Evolutionary conservation across 2,329 filamentous ascomycete genomes (phyloP).

Genomic region (Diaporthe ampelina): DNA sequence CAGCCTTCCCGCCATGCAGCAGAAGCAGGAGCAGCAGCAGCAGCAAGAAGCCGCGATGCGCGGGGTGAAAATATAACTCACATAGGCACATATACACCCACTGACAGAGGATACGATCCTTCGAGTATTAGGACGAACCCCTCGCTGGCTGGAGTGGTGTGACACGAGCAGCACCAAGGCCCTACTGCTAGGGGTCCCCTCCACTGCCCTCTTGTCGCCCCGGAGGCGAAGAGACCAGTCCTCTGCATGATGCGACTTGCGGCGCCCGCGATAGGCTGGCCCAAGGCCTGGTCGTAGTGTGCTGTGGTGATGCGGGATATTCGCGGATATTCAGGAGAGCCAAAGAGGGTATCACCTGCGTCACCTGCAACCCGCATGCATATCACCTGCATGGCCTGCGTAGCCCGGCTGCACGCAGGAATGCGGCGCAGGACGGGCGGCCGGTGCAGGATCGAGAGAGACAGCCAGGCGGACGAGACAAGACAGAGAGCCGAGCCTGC

Average conservation of each 20-base stretch:
- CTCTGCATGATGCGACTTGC: conserved; percentile 4
- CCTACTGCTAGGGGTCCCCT: background rate
- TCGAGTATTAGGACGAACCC: background rate
- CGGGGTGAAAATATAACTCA: background rate
- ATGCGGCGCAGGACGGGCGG: conserved; percentile 14
- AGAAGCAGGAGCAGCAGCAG: no score
- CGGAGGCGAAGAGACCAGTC: background rate
- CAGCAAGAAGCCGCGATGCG: conserved; percentile 5
- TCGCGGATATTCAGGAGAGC: conserved; percentile 20
- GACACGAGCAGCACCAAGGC: conserved; percentile 11
- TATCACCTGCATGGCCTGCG: conserved; percentile 27
- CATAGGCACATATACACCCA: background rate
- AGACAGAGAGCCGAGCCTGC: background rate
- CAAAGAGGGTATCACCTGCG: conserved; percentile 23
- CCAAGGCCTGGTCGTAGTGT: background rate
- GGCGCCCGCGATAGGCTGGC: conserved; percentile 21
- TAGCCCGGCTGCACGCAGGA: conserved; percentile 11
- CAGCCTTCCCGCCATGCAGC: conserved; percentile 6
- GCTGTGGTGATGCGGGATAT: conserved; percentile 17
- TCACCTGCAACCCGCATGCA: conserved; percentile 13
- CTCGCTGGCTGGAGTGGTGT: conserved; percentile 10
- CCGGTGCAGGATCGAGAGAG: conserved; percentile 1
- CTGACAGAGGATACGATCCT: background rate
- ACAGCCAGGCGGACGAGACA: background rate
- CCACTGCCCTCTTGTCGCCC: background rate